A percentile compares a stretch with the other conserved stretches of the same genome.
Evolutionary conservation across 2,329 filamentous ascomycete species (phyloP).

Genomic region (Fusarium tupiense): DNA sequence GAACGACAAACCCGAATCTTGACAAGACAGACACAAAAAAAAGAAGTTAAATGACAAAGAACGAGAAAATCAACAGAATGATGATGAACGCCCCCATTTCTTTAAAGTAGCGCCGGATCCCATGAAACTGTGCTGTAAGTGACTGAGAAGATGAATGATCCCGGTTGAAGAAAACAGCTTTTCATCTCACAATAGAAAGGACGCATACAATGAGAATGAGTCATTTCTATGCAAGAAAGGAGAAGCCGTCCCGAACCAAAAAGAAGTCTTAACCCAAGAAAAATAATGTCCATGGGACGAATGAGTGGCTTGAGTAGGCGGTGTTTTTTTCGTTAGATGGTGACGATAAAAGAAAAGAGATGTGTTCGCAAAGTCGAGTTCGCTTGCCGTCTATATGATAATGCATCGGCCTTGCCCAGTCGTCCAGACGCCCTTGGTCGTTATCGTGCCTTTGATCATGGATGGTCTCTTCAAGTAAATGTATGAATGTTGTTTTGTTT

Average conservation of each 20-base stretch:
- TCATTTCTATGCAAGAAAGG: constrained; percentile 8
- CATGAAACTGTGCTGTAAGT: constrained; percentile 35
- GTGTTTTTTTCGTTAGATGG: constrained; percentile 20
- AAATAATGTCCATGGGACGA: constrained; percentile 21
- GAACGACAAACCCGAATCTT: constrained; percentile 21
- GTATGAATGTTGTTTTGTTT: constrained; percentile 39
- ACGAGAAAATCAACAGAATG: constrained; percentile 6
- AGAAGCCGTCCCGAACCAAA: constrained; percentile 13
- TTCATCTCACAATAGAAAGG: background rate
- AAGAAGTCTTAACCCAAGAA: constrained; percentile 31
- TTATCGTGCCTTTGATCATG: constrained; percentile 40
- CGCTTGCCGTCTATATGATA: constrained; percentile 48
- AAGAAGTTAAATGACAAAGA: constrained; percentile 22
- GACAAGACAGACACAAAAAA: constrained; percentile 7
- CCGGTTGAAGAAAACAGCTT: constrained; percentile 7
- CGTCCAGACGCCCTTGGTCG: constrained; percentile 40
- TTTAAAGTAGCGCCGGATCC: constrained; percentile 44
- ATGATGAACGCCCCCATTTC: constrained; percentile 36
- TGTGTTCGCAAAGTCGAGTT: constrained; percentile 36
- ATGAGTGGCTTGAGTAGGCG: constrained; percentile 33
- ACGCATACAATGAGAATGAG: background rate
- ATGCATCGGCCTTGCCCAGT: constrained; percentile 32
- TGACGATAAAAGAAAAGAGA: constrained; percentile 26
- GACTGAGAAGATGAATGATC: constrained; percentile 25
- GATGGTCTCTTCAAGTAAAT: constrained; percentile 38